Conservation (phyloP, 768 basidiomycete genomes). For the Tulasnella sp. region DNA sequence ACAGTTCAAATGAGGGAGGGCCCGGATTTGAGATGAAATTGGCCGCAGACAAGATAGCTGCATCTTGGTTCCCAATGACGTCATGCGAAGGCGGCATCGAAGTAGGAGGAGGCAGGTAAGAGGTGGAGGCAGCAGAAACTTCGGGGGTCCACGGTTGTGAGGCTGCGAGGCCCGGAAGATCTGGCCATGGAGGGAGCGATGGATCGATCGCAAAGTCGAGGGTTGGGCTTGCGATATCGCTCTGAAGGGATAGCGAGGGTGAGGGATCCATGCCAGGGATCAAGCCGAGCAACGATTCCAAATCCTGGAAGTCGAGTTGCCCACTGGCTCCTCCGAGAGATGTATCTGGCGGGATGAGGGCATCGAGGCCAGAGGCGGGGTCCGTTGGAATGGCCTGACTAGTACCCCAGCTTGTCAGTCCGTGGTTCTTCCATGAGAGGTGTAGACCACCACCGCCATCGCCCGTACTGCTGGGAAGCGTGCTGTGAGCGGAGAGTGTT, state of each 20-base stretch:
- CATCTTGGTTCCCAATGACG: not conserved
- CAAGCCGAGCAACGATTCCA: not conserved
- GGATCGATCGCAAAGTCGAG: not conserved
- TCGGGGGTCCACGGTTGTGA: not conserved
- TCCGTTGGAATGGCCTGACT: not conserved
- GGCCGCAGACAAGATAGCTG: not conserved
- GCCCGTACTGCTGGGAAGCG: not conserved
- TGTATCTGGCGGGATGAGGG: not conserved
- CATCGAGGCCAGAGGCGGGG: not conserved
- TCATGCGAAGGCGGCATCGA: not conserved
- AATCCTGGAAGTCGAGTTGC: not conserved
- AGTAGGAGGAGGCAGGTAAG: not conserved
- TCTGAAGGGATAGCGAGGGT: not conserved
- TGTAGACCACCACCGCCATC: not conserved
- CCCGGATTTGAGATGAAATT: not conserved
- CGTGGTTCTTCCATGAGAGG: not conserved
- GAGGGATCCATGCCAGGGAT: not conserved
- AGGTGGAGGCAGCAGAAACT: not conserved
- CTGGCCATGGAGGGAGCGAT: not conserved
- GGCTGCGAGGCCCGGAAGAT: not conserved
- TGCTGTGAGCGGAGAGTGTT: not conserved
- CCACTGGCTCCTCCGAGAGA: not conserved
- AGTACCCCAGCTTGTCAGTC: not conserved
- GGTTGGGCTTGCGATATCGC: not conserved
- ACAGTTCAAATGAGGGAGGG: not conserved